A percentile compares a stretch with the other conserved stretches of the same genome.
Conservation (phyloP, 495 filamentous ascomycete genomes). For the Thermothielavioides terrestris region DNA sequence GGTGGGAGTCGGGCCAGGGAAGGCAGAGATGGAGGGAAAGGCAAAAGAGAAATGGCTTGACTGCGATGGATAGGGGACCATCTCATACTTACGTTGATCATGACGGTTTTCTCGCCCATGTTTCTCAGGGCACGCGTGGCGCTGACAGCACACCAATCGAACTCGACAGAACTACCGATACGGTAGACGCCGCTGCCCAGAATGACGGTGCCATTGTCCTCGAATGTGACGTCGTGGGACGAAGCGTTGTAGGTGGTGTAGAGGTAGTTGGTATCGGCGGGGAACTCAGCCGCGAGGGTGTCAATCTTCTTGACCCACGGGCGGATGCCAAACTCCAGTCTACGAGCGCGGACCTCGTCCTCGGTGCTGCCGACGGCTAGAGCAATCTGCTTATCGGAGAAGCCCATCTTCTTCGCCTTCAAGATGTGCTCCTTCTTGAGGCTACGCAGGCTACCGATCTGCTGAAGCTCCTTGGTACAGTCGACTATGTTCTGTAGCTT, state of each 20-base stretch:
- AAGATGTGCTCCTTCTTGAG: slow-evolving; percentile 78
- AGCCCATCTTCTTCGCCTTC: slow-evolving; percentile 93
- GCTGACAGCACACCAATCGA: slow-evolving; percentile 98
- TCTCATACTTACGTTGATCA: slow-evolving; percentile 64
- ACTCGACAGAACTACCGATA: slow-evolving; percentile 95
- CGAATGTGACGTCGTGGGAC: slow-evolving; percentile 90
- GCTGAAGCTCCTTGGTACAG: slow-evolving; percentile 76
- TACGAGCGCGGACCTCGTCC: slow-evolving; percentile 77
- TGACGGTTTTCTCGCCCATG: slow-evolving; percentile 95
- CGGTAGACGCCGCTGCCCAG: slow-evolving; percentile 93
- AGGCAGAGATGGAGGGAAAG: no score
- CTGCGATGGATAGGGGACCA: neutral
- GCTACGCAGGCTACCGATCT: slow-evolving; percentile 76
- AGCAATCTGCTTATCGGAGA: slow-evolving; percentile 94
- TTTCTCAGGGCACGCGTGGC: slow-evolving; percentile 74
- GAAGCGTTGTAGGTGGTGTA: slow-evolving; percentile 98
- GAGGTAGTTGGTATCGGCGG: slow-evolving; percentile 93
- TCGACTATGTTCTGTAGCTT: slow-evolving; percentile 96
- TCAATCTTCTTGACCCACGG: slow-evolving; percentile 98
- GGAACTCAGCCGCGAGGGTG: slow-evolving; percentile 94
- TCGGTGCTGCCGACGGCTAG: slow-evolving; percentile 75
- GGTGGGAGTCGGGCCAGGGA: no score
- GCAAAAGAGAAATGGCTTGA: no score
- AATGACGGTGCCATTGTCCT: slow-evolving; percentile 85
- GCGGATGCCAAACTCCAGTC: slow-evolving; percentile 75